Conservation (phyloP, 2,329 filamentous ascomycete species). For the Epichloe bromicola region DNA sequence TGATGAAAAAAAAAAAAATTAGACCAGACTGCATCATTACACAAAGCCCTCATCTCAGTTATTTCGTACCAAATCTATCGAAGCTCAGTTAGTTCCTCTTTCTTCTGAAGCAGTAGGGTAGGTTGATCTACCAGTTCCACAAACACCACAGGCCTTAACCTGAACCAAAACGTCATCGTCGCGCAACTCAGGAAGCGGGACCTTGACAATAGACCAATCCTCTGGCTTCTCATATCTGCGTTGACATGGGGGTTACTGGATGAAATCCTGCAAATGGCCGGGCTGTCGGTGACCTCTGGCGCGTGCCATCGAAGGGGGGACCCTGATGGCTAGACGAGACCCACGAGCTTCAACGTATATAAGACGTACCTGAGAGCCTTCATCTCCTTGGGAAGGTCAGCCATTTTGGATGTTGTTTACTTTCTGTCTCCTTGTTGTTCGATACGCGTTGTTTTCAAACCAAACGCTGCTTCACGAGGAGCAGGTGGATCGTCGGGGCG, state of each 20-base stretch:
- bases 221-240: conserved; percentile 47
- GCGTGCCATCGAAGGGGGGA: neutral
- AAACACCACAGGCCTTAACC: conserved; percentile 55
- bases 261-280: neutral
- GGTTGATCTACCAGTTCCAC: conserved; percentile 35
- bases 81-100: conserved; percentile 9
- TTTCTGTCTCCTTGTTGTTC: neutral
- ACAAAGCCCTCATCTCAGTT: neutral
- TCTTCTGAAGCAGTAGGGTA: conserved; percentile 1
- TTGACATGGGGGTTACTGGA: neutral
- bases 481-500: neutral
- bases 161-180: conserved; percentile 50
- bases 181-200: conserved; percentile 47
- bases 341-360: conserved; percentile 2
- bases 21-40: neutral
- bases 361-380: conserved; percentile 45
- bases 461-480: neutral
- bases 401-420: conserved; percentile 11
- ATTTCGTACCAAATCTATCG: conserved; percentile 22
- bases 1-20: neutral
- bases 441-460: neutral
- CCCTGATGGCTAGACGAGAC: conserved; percentile 11
- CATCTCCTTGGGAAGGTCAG: conserved; percentile 38
- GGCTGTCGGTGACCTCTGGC: neutral
- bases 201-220: conserved; percentile 45